Percentiles rank a stretch among this genome's conserved stretches.
phyloP scores from a whole-genome alignment of 2,329 filamentous ascomycete genomes.

The Verticillium nubilum region DNA sequence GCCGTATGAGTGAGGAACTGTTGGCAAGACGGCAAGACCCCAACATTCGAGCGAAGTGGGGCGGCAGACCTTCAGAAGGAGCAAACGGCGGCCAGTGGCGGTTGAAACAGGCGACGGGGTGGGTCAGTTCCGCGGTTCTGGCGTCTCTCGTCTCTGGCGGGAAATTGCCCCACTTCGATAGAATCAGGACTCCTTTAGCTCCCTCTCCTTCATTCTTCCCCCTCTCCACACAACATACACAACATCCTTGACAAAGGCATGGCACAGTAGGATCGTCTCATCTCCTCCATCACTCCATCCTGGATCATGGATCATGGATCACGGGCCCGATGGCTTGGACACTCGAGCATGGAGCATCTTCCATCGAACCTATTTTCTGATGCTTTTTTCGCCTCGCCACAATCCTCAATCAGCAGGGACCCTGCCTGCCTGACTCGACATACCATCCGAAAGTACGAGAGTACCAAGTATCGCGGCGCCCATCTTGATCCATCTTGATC shows the following conservation, averaged over 20 bases:
- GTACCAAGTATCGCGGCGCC: no score
- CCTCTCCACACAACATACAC: no score
- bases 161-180: background rate
- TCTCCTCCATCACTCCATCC: background rate
- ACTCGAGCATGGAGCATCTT: background rate
- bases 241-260: background rate
- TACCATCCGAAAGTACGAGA: no score
- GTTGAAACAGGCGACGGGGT: background rate
- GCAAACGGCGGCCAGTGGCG: background rate
- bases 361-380: background rate
- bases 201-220: background rate
- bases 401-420: background rate
- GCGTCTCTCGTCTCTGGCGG: background rate
- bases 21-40: no score
- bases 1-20: background rate
- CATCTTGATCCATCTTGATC: background rate
- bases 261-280: background rate
- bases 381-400: background rate
- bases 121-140: background rate
- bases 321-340: background rate
- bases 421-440: background rate
- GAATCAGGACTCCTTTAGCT: background rate
- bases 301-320: background rate
- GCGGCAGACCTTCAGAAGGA: background rate
- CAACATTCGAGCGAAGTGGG: background rate